A percentile compares a stretch with the other conserved stretches of the same genome.
phyloP scores from a whole-genome alignment of 139 green algal genomes.

The Spirogloea muscicola region DNA sequence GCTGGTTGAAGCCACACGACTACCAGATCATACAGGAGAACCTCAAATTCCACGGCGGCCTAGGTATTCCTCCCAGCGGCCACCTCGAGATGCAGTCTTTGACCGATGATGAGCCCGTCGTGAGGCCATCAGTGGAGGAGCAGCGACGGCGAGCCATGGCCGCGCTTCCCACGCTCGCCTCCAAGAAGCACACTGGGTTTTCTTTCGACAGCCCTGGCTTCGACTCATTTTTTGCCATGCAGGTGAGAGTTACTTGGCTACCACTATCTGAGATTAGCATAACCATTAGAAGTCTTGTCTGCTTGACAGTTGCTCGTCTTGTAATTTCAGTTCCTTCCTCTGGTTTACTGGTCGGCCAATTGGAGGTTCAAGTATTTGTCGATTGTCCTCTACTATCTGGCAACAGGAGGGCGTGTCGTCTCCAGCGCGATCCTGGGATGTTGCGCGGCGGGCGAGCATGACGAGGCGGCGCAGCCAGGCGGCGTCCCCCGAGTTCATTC shows the following conservation, averaged over 20 bases:
- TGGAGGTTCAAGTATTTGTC: neutral
- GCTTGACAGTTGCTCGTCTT: no score
- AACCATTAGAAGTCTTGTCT: no score
- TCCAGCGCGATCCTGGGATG: slow-evolving; percentile 17
- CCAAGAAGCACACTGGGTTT: slow-evolving; percentile 40
- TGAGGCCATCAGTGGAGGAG: no score
- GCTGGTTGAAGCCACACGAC: slow-evolving; percentile 32
- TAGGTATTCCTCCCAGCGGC: no score
- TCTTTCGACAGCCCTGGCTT: slow-evolving; percentile 45
- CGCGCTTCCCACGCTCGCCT: slow-evolving; percentile 9
- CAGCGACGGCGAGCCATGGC: slow-evolving; percentile 17
- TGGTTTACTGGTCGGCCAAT: neutral
- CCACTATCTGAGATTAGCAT: no score
- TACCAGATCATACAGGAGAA: slow-evolving; percentile 48
- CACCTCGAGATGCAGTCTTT: no score
- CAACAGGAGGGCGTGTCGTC: slow-evolving; percentile 35
- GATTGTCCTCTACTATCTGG: no score
- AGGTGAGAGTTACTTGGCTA: no score
- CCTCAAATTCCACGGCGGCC: slow-evolving; percentile 21
- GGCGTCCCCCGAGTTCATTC: no score
- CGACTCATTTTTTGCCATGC: slow-evolving; percentile 46
- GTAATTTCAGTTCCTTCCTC: neutral
- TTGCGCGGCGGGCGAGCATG: slow-evolving; percentile 30
- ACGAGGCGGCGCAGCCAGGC: neutral
- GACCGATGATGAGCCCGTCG: no score